Evolutionary conservation across 148 eudicot species (phyloP), one percentile per base, ranked within the genome.

Genomic region (Fagopyrum homotropicum): DNA sequence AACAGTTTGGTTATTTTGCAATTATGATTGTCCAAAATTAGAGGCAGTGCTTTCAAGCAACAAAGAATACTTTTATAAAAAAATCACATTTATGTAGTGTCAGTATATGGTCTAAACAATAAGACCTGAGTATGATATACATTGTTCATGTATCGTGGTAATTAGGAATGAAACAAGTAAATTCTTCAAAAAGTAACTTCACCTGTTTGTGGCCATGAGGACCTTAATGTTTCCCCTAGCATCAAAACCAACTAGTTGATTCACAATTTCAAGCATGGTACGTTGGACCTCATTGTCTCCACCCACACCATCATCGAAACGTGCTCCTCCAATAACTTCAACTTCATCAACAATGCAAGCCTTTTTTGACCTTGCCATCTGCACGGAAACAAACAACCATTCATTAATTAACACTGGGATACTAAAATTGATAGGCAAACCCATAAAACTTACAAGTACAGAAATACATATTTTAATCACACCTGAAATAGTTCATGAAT

Each of bases 401-500:
- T 19, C 17, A 72, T 15, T 6, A 54, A 14, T 71, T 72, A 55
- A 50, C 30, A 64, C 29, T 40, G 57, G 17, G 22, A 10, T 50
- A 16, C 3, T 26, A 29, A 61, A 63, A 17, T 0, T 45, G 35
- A 10, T 14, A 75, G 4, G 26, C 22, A 46, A 35, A 54, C 57
- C 54, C 5, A 15, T 30, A 6, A 22, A 15, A 2, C 15, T 12
- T 30, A 63, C 15, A 5, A 66, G 35, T 35, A 66, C 5, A 29
- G 6, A 12, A 9, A 63, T 19, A 29, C 35, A 63, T 45, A 30
- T n/a, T 47, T 26, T 26, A 47, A 46, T 8, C 69, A 68, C 80
- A 93, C 99, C 99, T 95, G 97, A 81, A 95, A 95, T 43, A 95
- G 83, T 86, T 92, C 97, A 76, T 97, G 98, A 84, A 96, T n/a